Evolutionary conservation across 306 rosid species (phyloP).

Genomic region (Cucumis sativus): DNA sequence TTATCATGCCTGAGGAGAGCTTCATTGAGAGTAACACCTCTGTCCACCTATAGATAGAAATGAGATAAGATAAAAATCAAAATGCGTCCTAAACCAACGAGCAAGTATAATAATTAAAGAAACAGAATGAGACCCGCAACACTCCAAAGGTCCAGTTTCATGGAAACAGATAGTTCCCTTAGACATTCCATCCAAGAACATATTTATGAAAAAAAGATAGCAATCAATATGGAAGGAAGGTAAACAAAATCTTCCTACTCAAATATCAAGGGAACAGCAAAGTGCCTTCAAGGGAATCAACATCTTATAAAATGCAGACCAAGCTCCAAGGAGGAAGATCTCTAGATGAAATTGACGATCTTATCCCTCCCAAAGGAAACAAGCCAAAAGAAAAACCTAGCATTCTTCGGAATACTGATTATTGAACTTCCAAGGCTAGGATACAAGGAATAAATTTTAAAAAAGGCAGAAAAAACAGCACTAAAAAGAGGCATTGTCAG

Average conservation of each 20-base stretch:
- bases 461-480: neutral
- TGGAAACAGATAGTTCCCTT: neutral
- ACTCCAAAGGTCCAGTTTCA: neutral
- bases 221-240: neutral
- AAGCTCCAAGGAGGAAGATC: neutral
- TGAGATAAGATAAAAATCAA: neutral
- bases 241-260: neutral
- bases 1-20: constrained; percentile 91
- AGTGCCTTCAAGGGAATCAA: neutral
- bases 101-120: neutral
- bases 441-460: neutral
- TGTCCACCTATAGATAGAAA: constrained; percentile 61
- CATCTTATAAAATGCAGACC: neutral
- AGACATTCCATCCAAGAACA: neutral
- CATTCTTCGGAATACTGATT: neutral
- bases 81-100: neutral
- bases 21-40: constrained; percentile 76
- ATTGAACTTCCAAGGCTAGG: neutral
- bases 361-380: neutral
- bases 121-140: neutral
- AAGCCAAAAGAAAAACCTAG: neutral
- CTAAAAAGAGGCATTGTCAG: neutral
- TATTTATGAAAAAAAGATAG: neutral
- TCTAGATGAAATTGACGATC: neutral
- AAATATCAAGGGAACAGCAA: neutral